Evolutionary conservation across 345 rosid species (phyloP).

Genomic region (Sisymbrium irio): DNA sequence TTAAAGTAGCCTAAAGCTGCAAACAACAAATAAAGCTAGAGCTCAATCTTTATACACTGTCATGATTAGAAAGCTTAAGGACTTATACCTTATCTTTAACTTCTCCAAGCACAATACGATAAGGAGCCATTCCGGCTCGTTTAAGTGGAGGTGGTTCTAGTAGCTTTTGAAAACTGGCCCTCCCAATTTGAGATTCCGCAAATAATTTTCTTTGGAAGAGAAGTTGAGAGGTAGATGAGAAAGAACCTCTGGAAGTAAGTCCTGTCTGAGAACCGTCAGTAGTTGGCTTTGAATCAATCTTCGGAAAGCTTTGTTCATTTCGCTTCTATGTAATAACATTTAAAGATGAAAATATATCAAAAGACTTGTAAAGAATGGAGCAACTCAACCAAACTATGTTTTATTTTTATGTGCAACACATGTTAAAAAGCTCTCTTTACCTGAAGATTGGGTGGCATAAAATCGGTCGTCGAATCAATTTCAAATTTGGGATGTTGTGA

Average conservation of each 20-base stretch:
- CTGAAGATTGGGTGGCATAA: slow-evolving; percentile 55
- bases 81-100: slow-evolving; percentile 80
- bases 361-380: not conserved
- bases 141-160: slow-evolving; percentile 85
- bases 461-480: slow-evolving; percentile 59
- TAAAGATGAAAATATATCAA: not conserved
- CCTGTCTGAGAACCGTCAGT: slow-evolving; percentile 37
- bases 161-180: slow-evolving; percentile 92
- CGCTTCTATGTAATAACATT: not conserved
- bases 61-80: not conserved
- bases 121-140: slow-evolving; percentile 85
- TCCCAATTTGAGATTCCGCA: slow-evolving; percentile 77
- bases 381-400: not conserved
- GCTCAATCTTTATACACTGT: not conserved
- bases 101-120: slow-evolving; percentile 87
- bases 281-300: slow-evolving; percentile 20
- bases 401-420: not conserved
- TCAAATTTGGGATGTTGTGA: slow-evolving; percentile 77
- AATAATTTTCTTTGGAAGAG: slow-evolving; percentile 68
- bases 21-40: not conserved
- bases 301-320: slow-evolving; percentile 43
- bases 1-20: not conserved
- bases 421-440: not conserved
- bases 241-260: slow-evolving; percentile 43
- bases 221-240: slow-evolving; percentile 43